Evolutionary conservation across 306 rosid genomes (phyloP).

Genomic region (Neltuma alba): DNA sequence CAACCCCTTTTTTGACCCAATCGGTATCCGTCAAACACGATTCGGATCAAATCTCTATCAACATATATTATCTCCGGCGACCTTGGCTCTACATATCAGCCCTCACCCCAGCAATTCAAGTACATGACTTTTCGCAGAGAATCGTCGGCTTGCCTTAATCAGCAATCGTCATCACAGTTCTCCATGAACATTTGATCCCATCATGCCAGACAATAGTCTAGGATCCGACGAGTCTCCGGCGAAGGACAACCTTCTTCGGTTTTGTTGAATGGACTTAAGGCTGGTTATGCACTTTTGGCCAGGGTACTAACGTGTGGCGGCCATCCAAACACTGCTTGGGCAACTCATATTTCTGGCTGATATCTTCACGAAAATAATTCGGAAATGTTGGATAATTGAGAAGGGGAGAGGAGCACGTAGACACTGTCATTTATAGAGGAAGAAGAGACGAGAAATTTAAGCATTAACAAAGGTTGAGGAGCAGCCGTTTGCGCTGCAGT

Average conservation of each 20-base stretch:
- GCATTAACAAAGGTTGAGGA: too few relatives aligned
- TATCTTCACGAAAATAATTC: background rate
- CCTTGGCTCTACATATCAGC: slow-evolving; percentile 43
- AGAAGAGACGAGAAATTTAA: slow-evolving; percentile 2
- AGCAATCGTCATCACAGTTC: slow-evolving; percentile 42
- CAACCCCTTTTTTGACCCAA: slow-evolving; percentile 4
- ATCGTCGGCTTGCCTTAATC: slow-evolving; percentile 59
- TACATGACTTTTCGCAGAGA: slow-evolving; percentile 84
- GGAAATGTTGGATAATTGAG: background rate
- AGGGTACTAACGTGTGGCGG: slow-evolving; percentile 68
- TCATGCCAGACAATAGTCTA: slow-evolving; percentile 40
- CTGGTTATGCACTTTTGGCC: slow-evolving; percentile 60
- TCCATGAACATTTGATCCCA: slow-evolving; percentile 44
- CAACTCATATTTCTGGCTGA: slow-evolving; percentile 46
- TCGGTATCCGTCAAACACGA: background rate
- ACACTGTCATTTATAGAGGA: slow-evolving; percentile 24
- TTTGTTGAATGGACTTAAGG: slow-evolving; percentile 55
- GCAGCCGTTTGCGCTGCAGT: slow-evolving; percentile 55
- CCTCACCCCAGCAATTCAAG: slow-evolving; percentile 93
- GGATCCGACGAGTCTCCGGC: slow-evolving; percentile 42
- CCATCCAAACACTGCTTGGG: slow-evolving; percentile 67
- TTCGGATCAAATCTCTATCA: background rate
- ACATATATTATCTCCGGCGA: background rate
- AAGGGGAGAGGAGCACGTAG: too few relatives aligned
- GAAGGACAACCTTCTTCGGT: slow-evolving; percentile 44